A percentile compares a stretch with the other conserved stretches of the same genome.
Evolutionary conservation across 169 alveolate species (phyloP).

Genomic region (Plasmodium yoelii): DNA sequence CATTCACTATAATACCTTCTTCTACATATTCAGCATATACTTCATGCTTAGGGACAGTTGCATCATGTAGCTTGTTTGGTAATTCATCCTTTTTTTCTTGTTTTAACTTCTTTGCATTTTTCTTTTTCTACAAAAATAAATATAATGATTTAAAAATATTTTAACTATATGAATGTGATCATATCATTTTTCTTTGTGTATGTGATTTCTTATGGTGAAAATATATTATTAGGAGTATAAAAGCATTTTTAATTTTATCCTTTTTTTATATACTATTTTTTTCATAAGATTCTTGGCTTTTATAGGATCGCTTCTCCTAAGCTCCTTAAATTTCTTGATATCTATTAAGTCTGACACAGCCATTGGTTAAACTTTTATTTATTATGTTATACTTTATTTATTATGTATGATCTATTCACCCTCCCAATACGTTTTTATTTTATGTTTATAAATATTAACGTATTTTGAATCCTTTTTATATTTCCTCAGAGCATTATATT

Average conservation of each 20-base stretch:
- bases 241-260: constrained; percentile 4
- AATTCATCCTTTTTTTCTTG: constrained; percentile 7
- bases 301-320: constrained; percentile 79
- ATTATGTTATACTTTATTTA: constrained; percentile 2
- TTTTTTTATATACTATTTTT: constrained; percentile 48
- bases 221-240: constrained; percentile 9
- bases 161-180: too few species aligned
- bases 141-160: not conserved
- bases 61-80: not conserved
- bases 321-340: constrained; percentile 59
- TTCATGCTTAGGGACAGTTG: constrained; percentile 8
- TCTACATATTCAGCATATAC: constrained; percentile 59
- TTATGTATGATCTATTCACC: too few species aligned
- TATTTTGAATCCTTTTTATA: too few species aligned
- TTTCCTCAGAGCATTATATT: not conserved
- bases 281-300: constrained; percentile 82
- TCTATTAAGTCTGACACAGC: constrained; percentile 46
- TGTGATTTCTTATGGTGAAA: not conserved
- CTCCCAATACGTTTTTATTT: too few species aligned
- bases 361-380: constrained; percentile 4
- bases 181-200: too few species aligned
- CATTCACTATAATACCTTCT: constrained; percentile 28
- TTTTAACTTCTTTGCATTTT: constrained; percentile 56
- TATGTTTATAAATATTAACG: too few species aligned
- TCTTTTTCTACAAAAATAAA: constrained; percentile 43